These are phyloP conservation scores for Yamadazyma atmosphaerica DNA, from an alignment of 1,139 yeast species.

Conservation along the genomic window DNA sequence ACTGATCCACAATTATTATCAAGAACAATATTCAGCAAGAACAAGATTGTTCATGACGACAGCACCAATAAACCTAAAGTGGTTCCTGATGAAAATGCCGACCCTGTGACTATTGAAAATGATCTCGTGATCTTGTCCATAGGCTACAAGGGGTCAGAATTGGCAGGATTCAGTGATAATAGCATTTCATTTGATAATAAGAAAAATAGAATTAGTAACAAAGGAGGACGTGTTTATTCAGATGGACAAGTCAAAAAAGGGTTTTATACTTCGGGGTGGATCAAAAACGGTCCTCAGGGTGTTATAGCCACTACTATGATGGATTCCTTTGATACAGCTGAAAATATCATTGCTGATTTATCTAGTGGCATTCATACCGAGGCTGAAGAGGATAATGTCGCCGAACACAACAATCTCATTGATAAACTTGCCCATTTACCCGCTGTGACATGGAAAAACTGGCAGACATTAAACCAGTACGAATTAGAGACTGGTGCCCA, in stretches of 20 bases:
- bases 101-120: constrained; percentile 34
- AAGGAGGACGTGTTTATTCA: constrained; percentile 57
- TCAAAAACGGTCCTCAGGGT: constrained; percentile 84
- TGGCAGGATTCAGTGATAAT: constrained; percentile 55
- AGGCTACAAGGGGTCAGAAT: constrained; percentile 75
- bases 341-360: constrained; percentile 58
- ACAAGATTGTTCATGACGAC: constrained; percentile 39
- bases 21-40: constrained; percentile 50
- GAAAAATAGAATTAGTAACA: constrained; percentile 58
- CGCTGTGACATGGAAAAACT: constrained; percentile 65
- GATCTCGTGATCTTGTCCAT: constrained; percentile 81
- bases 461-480: constrained; percentile 58
- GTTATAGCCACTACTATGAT: constrained; percentile 91
- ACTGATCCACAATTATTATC: constrained; percentile 36
- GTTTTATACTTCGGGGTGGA: constrained; percentile 90
- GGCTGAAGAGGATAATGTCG: constrained; percentile 14
- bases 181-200: constrained; percentile 54
- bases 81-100: constrained; percentile 39
- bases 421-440: constrained; percentile 14
- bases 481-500: constrained; percentile 53
- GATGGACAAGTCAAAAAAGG: constrained; percentile 38
- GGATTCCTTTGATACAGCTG: constrained; percentile 78
- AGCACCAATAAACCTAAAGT: constrained; percentile 37
- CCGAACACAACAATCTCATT: too few species aligned
- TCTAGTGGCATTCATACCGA: constrained; percentile 30